A percentile compares a stretch with the other conserved stretches of the same genome.
Conservation (phyloP, 2,329 filamentous ascomycete genomes). For the Nigrospora sphaerica region DNA sequence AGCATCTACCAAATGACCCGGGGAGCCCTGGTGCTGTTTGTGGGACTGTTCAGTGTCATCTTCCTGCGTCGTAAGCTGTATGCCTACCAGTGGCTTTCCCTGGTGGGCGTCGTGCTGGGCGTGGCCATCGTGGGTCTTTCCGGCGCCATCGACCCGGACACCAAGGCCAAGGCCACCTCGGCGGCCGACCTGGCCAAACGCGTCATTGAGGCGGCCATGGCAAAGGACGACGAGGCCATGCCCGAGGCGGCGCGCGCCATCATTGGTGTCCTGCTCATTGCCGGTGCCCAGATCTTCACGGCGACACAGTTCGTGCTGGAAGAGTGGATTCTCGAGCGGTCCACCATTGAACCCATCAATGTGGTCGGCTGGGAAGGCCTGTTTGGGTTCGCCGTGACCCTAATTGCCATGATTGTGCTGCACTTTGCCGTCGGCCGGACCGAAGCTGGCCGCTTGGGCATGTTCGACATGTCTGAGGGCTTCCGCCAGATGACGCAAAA, state of each 20-base stretch:
- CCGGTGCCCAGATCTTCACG: conserved; percentile 91
- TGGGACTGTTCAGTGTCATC: conserved; percentile 88
- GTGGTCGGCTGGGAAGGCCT: conserved; percentile 96
- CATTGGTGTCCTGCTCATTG: conserved; percentile 83
- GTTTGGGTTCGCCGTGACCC: conserved; percentile 79
- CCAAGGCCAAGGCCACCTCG: conserved; percentile 24
- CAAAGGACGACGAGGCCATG: conserved; percentile 25
- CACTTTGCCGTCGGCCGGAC: conserved; percentile 73
- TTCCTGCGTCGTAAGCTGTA: conserved; percentile 76
- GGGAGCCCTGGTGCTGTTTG: conserved; percentile 89
- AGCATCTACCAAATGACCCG: conserved; percentile 99
- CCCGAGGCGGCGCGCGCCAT: conserved; percentile 57
- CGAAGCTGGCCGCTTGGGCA: conserved; percentile 65
- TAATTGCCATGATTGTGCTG: conserved; percentile 71
- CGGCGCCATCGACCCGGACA: conserved; percentile 70
- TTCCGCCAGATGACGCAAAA: conserved; percentile 73
- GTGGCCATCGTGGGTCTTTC: conserved; percentile 87
- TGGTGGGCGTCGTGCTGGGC: conserved; percentile 79
- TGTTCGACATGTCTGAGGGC: conserved; percentile 86
- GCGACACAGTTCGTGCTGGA: conserved; percentile 94
- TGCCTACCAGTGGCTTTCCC: conserved; percentile 86
- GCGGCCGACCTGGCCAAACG: conserved; percentile 17
- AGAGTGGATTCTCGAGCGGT: conserved; percentile 75
- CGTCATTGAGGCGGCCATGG: conserved; percentile 16
- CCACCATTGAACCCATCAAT: conserved; percentile 66